Evolutionary conservation across 2,329 filamentous ascomycete genomes (phyloP).

Genomic region (Bertia moriformis): DNA sequence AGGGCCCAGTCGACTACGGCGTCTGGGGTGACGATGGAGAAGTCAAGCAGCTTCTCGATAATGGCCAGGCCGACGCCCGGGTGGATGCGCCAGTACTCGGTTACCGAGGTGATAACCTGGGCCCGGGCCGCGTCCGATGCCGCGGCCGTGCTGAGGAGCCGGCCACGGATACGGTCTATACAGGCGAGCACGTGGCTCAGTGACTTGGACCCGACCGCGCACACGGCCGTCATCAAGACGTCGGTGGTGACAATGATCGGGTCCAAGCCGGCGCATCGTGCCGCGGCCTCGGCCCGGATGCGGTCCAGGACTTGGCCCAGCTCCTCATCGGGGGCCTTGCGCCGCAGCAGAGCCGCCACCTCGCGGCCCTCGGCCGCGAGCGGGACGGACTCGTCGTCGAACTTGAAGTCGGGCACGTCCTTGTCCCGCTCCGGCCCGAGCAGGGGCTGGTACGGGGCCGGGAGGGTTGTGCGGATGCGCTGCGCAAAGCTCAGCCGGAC

Average conservation of each 20-base stretch:
- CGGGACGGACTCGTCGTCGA: conserved; percentile 60
- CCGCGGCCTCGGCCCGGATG: conserved; percentile 66
- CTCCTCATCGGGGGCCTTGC: conserved; percentile 74
- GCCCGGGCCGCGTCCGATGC: conserved; percentile 62
- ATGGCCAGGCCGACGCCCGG: conserved; percentile 85
- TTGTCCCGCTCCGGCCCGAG: conserved; percentile 82
- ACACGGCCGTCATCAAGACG: conserved; percentile 84
- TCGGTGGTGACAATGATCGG: conserved; percentile 78
- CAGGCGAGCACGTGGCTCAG: conserved; percentile 89
- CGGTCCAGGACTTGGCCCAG: conserved; percentile 68
- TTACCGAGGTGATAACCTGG: conserved; percentile 81
- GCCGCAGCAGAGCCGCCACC: conserved; percentile 63
- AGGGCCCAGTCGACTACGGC: conserved; percentile 86
- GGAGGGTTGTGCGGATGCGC: conserved; percentile 84
- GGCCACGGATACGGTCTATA: conserved; percentile 86
- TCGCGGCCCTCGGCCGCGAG: conserved; percentile 77
- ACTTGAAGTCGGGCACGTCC: conserved; percentile 94
- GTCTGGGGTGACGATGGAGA: conserved; percentile 76
- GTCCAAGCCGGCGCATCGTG: conserved; percentile 59
- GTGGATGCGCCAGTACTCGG: conserved; percentile 85
- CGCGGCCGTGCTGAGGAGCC: conserved; percentile 65
- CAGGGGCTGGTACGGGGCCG: conserved; percentile 64
- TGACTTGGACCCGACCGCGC: conserved; percentile 86
- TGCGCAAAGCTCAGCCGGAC: conserved; percentile 92
- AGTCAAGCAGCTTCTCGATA: conserved; percentile 92